Percentiles rank a stretch among this genome's conserved stretches.
Evolutionary conservation across 2,329 filamentous ascomycete species (phyloP).

Genomic region (Bipolaris oryzae): DNA sequence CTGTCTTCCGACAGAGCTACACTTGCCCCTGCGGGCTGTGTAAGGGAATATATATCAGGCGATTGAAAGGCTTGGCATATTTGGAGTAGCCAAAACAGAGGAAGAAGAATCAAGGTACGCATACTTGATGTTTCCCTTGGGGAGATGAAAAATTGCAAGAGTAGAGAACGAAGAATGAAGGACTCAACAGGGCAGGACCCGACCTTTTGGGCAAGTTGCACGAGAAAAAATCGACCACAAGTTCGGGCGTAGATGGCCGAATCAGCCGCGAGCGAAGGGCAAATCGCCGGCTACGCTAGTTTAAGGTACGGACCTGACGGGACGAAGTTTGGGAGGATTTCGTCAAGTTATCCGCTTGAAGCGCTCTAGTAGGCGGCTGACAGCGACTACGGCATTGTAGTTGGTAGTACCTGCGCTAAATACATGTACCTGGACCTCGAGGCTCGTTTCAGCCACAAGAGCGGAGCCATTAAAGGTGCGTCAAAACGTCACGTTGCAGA

Average conservation of each 20-base stretch:
- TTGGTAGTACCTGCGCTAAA: slow-evolving; percentile 6
- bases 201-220: slow-evolving; percentile 9
- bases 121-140: slow-evolving; percentile 2
- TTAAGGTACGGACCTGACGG: background rate
- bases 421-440: background rate
- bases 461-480: slow-evolving; percentile 1
- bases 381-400: background rate
- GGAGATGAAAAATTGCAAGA: background rate
- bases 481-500: slow-evolving; percentile 5
- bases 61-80: slow-evolving; percentile 10
- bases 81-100: slow-evolving; percentile 5
- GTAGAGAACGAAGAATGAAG: background rate
- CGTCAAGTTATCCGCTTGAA: slow-evolving; percentile 1
- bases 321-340: background rate
- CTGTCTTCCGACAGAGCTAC: slow-evolving; percentile 1
- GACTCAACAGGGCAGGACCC: background rate
- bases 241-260: slow-evolving; percentile 4
- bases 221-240: background rate
- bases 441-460: slow-evolving; percentile 1
- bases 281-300: slow-evolving; percentile 3
- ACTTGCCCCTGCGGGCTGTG: slow-evolving; percentile 4
- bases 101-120: slow-evolving; percentile 9
- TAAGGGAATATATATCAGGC: slow-evolving; percentile 12
- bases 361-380: background rate
- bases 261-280: background rate